These are phyloP conservation scores for Colletotrichum godetiae DNA, from an alignment of 2,329 filamentous ascomycete genomes.

Conservation along the genomic window DNA sequence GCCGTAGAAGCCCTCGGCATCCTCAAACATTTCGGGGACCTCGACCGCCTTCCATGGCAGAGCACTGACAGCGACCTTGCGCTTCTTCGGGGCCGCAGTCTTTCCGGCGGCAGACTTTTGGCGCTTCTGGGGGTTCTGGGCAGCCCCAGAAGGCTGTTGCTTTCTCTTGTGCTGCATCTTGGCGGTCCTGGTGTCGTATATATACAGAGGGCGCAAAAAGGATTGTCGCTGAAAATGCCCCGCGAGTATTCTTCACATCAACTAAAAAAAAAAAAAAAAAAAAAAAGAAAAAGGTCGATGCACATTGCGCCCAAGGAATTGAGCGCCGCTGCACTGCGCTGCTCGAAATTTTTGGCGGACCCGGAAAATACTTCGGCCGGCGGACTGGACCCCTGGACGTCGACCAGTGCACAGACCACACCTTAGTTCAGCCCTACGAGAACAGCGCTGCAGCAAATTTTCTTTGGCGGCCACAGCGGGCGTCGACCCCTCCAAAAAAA, in stretches of 20 bases:
- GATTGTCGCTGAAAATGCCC: not conserved
- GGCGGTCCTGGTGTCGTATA: not conserved
- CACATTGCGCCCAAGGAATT: not conserved
- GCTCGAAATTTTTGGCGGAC: slow-evolving; percentile 33
- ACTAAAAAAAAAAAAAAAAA: not conserved
- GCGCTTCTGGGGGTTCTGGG: slow-evolving; percentile 29
- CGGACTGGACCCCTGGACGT: fast-evolving
- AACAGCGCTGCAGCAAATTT: slow-evolving; percentile 31
- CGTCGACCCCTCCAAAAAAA: slow-evolving; percentile 28
- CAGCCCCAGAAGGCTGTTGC: slow-evolving; percentile 17
- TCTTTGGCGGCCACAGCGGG: slow-evolving; percentile 34
- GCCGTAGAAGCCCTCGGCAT: slow-evolving; percentile 94
- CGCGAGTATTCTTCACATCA: slow-evolving; percentile 5
- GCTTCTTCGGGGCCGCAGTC: slow-evolving; percentile 42
- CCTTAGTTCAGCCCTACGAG: slow-evolving; percentile 43
- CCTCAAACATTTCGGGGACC: slow-evolving; percentile 82
- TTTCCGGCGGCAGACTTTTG: slow-evolving; percentile 30
- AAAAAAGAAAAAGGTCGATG: slow-evolving; percentile 7
- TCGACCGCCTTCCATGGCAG: slow-evolving; percentile 69
- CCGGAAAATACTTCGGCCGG: slow-evolving; percentile 29
- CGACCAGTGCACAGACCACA: slow-evolving; percentile 39
- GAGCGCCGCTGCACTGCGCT: not conserved
- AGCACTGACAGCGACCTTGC: slow-evolving; percentile 57
- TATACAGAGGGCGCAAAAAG: not conserved
- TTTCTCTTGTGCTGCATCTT: slow-evolving; percentile 36